Evolutionary conservation across 2,329 filamentous ascomycete genomes (phyloP).

Genomic region (Westerdykella sp.): DNA sequence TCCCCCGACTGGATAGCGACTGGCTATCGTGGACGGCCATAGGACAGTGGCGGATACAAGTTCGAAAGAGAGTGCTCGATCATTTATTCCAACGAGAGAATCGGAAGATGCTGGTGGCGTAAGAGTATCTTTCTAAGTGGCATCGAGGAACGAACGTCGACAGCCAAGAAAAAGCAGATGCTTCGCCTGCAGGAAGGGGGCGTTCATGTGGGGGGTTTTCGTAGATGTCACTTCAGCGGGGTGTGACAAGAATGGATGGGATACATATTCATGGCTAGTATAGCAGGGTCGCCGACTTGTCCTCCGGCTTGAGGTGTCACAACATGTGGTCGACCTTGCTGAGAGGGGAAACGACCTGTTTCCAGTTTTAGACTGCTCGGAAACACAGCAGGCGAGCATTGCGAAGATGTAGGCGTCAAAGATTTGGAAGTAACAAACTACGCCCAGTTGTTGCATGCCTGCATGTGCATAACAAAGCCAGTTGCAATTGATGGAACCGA

Average conservation of each 20-base stretch:
- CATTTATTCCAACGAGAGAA: too few species aligned
- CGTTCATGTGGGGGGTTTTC: neutral
- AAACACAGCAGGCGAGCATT: neutral
- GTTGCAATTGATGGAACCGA: too few species aligned
- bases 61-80: neutral
- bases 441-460: too few species aligned
- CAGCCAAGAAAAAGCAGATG: neutral
- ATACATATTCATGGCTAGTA: neutral
- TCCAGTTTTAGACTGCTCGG: constrained; percentile 1
- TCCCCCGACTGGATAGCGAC: constrained; percentile 14
- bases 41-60: neutral
- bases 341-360: neutral
- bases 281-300: neutral
- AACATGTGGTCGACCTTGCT: constrained; percentile 3
- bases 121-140: too few species aligned
- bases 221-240: neutral
- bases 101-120: too few species aligned
- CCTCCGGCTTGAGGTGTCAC: constrained; percentile 1
- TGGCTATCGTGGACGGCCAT: constrained; percentile 19
- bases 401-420: neutral
- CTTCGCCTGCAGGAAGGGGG: neutral
- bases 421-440: too few species aligned
- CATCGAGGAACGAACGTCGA: too few species aligned
- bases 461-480: too few species aligned
- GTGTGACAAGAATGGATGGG: neutral